These are phyloP conservation scores for Cryptomeria japonica DNA, from an alignment of 75 land plant species.

Conservation along the genomic window DNA sequence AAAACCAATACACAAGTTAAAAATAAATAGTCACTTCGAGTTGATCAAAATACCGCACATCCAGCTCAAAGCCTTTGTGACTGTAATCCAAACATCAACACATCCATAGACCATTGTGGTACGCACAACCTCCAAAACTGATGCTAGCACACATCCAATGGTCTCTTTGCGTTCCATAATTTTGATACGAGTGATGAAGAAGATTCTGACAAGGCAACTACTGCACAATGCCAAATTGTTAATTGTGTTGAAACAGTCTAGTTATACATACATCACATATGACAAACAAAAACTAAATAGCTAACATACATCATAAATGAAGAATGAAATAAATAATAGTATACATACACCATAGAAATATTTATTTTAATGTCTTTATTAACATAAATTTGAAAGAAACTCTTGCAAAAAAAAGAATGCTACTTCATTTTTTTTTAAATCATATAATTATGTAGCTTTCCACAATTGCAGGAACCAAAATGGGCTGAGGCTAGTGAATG, in stretches of 20 bases:
- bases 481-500: background rate
- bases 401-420: background rate
- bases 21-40: conserved; percentile 79
- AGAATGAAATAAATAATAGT: too few species aligned
- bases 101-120: conserved; percentile 98
- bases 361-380: background rate
- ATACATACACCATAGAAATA: background rate
- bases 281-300: too few species aligned
- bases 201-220: conserved; percentile 33
- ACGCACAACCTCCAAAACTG: conserved; percentile 90
- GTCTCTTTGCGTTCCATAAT: conserved; percentile 61
- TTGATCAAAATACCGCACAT: conserved; percentile 94
- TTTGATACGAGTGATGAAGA: conserved; percentile 28
- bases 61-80: conserved; percentile 95
- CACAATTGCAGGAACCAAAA: background rate
- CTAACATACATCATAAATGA: too few species aligned
- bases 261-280: background rate
- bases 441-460: background rate
- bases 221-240: background rate
- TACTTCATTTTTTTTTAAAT: background rate
- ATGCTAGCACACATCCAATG: conserved; percentile 83
- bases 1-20: conserved; percentile 86
- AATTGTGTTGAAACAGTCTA: background rate
- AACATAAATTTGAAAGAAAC: background rate
- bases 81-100: conserved; percentile 92